Base-by-base conservation (phyloP, 805 yeast genomes). In the Komagataella ulmi region DNA sequence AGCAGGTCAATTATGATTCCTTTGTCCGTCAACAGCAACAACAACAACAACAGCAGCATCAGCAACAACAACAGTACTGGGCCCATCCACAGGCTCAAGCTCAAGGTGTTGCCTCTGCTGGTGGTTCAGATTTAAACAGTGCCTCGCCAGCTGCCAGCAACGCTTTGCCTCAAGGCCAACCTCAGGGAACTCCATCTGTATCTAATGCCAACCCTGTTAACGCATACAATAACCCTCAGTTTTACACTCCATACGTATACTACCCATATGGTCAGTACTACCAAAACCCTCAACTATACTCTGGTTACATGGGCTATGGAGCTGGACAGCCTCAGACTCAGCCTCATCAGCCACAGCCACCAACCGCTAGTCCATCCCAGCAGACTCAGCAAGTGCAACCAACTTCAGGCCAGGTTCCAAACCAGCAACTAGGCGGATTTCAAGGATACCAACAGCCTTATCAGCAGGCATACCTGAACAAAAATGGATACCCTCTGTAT, bases 231-330 rank as follows among this genome's bases (percentile, higher is more conserved):
- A 43, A 48, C 43, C 53, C 50, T 19, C 47, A 49, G 43, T 49
- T 44, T 48, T 49, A 45, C 51, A 36, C 46, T 23, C 52, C 52
- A 17, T 64, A 59, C 57, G 66, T 64, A 51, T 64, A 58, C 58
- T 62, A 58, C 59, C 64, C 63, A 56, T 64, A 63, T 51, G 55
- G 59, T 48, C 65, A 64, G 46, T 61, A 62, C 56, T 55, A 56
- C 61, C 65, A 50, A 51, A 58, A 60, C 47, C 61, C 60, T 53
- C 65, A 60, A 52, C 47, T 24, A 36, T 62, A 58, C 54, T 57
- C 57, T 55, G 57, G 58, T 59, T 57, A 58, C 55, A 55, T 51
- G 54, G 64, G 59, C 12, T 44, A 18, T 44, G 19, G 19, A 17
- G 46, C 46, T 18, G 46, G 46, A 17, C 46, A 44, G 12, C 23